Base-by-base conservation (phyloP, 768 basidiomycete genomes). In the Tulasnella sp. region DNA sequence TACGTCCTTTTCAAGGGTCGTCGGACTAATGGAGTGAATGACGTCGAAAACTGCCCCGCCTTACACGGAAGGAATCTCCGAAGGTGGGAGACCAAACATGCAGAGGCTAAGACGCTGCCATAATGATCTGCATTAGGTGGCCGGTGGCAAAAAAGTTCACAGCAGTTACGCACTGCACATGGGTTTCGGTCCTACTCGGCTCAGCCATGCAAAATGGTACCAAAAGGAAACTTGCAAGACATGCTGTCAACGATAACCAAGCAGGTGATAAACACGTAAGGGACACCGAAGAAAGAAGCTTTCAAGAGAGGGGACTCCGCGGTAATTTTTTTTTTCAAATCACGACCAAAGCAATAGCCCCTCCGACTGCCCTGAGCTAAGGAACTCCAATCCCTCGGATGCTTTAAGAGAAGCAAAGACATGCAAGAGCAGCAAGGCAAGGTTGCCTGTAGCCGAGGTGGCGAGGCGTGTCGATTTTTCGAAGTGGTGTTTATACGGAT, bases 181-280 rank as follows among this genome's bases (percentile, higher is more conserved):
- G n/a, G n/a, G n/a, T 64, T 34, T 64, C 58, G 14, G 25, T 34
- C 29, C 58, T 29, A 64, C 58, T 31, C 31, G 1, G 58, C 12
- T 25, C 22, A 64, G 58, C 58, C 58, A 22, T 29, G 12, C 31
- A 64, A 14, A 25, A 64, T 12, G 31, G 58, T 29, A 64, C 22
- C 22, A 14, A 34, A 64, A 25, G 29, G 58, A 64, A 34, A 34
- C 58, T 34, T 29, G 25, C 58, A 25, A 25, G 31, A 34, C 58
- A 64, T 34, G 31, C 25, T 25, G 58, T 64, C 31, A 25, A 64
- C 17, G 58, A 64, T 64, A 64, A 64, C 25, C 29, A 25, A 64
- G 58, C 58, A 64, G 58, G 58, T 64, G 58, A 34, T 64, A 64
- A 64, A 64, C 58, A 64, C 58, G 58, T 64, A 64, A 64, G 58